Evolutionary conservation across 352 stramenopile genomes (phyloP).

Genomic region (Phytophthora podocarpi): DNA sequence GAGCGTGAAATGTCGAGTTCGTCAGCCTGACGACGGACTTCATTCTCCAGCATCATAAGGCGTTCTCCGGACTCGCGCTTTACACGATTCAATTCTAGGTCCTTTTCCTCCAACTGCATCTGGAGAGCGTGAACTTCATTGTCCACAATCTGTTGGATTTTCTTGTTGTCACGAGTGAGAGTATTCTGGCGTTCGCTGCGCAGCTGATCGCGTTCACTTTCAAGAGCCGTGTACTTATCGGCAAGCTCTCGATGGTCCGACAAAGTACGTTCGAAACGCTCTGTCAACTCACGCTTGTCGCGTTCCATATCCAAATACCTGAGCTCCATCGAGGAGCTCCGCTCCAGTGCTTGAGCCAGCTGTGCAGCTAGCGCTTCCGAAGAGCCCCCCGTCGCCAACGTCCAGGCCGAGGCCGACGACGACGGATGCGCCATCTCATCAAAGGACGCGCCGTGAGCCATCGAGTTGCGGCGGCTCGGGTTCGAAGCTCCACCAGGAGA

Average conservation of each 20-base stretch:
- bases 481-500: conserved; percentile 47
- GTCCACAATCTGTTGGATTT: conserved; percentile 88
- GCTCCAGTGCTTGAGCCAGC: conserved; percentile 69
- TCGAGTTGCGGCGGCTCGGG: conserved; percentile 31
- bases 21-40: conserved; percentile 85
- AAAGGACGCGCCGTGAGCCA: conserved; percentile 51
- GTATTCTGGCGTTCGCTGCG: conserved; percentile 74
- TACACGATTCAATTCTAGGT: conserved; percentile 69
- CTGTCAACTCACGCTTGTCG: conserved; percentile 76
- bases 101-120: conserved; percentile 80
- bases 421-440: conserved; percentile 53
- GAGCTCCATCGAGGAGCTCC: conserved; percentile 73
- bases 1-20: conserved; percentile 89
- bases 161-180: conserved; percentile 85
- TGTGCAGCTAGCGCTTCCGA: conserved; percentile 56
- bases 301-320: conserved; percentile 77
- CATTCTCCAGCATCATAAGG: conserved; percentile 82
- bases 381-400: conserved; percentile 40
- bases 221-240: conserved; percentile 51
- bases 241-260: conserved; percentile 54
- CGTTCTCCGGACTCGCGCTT: conserved; percentile 80
- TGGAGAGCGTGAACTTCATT: conserved; percentile 78
- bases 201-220: conserved; percentile 76
- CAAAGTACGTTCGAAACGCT: conserved; percentile 67
- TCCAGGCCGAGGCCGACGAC: conserved; percentile 33